Evolutionary conservation across 1,284 basidiomycete genomes (phyloP).

Genomic region (Marasmius sp.): DNA sequence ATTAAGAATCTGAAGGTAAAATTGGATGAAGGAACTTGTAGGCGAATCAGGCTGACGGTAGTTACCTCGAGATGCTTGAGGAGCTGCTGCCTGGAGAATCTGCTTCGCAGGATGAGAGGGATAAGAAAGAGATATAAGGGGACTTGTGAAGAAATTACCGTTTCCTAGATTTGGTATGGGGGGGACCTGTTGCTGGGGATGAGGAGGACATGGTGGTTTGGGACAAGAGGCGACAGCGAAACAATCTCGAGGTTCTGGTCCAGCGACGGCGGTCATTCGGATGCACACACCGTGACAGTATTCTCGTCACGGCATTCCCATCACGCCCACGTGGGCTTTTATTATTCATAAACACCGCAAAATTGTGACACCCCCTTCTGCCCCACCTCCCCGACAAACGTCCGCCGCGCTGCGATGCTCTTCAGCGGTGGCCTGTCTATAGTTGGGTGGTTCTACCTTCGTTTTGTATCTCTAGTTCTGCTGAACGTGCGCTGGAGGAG

Average conservation of each 20-base stretch:
- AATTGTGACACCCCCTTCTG: not conserved
- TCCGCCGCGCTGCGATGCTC: not conserved
- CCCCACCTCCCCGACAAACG: not conserved
- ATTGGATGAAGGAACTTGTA: constrained; percentile 16
- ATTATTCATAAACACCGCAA: not conserved
- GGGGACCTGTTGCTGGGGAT: not conserved
- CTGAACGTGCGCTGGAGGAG: not conserved
- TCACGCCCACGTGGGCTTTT: not conserved
- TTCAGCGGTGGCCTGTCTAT: not conserved
- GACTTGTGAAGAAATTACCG: constrained; percentile 8
- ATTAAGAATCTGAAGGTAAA: constrained; percentile 53
- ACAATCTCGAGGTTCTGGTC: not conserved
- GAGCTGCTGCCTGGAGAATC: constrained; percentile 61
- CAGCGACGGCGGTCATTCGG: constrained; percentile 1
- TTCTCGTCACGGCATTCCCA: not conserved
- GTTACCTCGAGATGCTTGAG: constrained; percentile 59
- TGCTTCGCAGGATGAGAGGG: constrained; percentile 29
- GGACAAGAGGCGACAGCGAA: constrained; percentile 5
- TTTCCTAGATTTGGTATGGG: constrained; percentile 11
- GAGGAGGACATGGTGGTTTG: constrained; percentile 12
- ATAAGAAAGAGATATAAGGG: constrained; percentile 5
- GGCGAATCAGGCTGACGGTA: constrained; percentile 10
- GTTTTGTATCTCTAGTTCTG: not conserved
- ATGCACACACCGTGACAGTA: not conserved
- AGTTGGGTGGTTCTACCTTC: not conserved